phyloP scores from a whole-genome alignment of 495 filamentous ascomycete genomes.

The Viridothelium virens region DNA sequence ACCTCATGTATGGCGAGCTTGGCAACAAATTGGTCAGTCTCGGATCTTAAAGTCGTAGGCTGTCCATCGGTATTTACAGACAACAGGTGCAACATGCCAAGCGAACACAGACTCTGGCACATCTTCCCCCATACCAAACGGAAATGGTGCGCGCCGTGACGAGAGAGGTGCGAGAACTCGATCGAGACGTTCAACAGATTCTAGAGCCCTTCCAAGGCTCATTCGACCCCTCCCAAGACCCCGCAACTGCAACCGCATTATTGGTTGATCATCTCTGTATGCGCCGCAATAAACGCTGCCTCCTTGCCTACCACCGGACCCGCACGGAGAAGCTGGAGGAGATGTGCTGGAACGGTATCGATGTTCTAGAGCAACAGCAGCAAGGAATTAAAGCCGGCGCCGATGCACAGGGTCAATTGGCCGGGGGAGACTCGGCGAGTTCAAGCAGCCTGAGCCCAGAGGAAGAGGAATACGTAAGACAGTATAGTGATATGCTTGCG shows the following conservation, averaged over 20 bases:
- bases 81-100: conserved; percentile 90
- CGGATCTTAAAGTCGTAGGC: not conserved
- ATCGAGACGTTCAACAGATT: conserved; percentile 75
- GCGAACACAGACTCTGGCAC: conserved; percentile 76
- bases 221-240: conserved; percentile 80
- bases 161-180: conserved; percentile 87
- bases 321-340: conserved; percentile 88
- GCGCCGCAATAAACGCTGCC: conserved; percentile 91
- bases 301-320: conserved; percentile 88
- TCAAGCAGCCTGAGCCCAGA: conserved; percentile 87
- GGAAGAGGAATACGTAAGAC: conserved; percentile 91
- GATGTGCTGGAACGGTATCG: conserved; percentile 83
- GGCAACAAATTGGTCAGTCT: conserved; percentile 59
- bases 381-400: conserved; percentile 33
- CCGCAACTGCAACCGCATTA: conserved; percentile 75
- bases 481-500: conserved; percentile 84
- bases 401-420: conserved; percentile 11
- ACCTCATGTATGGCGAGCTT: conserved; percentile 78
- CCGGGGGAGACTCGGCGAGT: conserved; percentile 36
- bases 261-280: conserved; percentile 92
- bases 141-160: conserved; percentile 83
- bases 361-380: conserved; percentile 59
- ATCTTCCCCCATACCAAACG: conserved; percentile 88
- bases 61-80: not conserved
- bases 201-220: conserved; percentile 73